These are phyloP conservation scores for Austropuccinia psidii DNA, from an alignment of 1,284 basidiomycete genomes.

Conservation along the genomic window DNA sequence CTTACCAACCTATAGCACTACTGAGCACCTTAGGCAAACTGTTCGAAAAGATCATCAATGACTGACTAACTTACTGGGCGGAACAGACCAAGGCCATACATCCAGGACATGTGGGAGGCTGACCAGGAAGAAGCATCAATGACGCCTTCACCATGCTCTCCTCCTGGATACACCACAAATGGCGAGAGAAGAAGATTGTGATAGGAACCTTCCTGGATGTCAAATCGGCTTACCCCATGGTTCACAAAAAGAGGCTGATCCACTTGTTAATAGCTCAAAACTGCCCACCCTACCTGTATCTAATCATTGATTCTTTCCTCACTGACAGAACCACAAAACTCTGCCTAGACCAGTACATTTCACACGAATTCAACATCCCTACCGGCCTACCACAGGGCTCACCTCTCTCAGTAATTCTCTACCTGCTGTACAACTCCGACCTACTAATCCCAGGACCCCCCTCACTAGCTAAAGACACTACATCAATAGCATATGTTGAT, in stretches of 20 bases:
- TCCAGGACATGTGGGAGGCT: neutral
- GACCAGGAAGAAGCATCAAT: neutral
- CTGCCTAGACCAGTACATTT: neutral
- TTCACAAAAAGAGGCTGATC: neutral
- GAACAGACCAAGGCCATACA: neutral
- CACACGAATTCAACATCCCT: neutral
- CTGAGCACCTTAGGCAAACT: slow-evolving; percentile 4
- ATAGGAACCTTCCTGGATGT: slow-evolving; percentile 1
- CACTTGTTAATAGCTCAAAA: neutral
- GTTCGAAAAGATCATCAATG: slow-evolving; percentile 13
- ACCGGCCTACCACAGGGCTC: slow-evolving; percentile 14
- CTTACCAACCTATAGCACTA: slow-evolving; percentile 3
- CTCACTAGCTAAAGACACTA: neutral
- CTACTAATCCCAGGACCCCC: neutral
- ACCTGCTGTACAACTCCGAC: slow-evolving; percentile 13
- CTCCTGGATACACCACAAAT: neutral
- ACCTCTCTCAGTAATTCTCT: neutral
- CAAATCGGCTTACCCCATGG: slow-evolving; percentile 9
- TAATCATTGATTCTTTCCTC: neutral
- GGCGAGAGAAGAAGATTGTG: neutral
- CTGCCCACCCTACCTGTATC: neutral
- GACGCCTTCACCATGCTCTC: neutral
- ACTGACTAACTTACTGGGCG: neutral
- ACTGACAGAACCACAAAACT: neutral
- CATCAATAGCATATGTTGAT: slow-evolving; percentile 15